phyloP scores from a whole-genome alignment of 2,329 filamentous ascomycete species.

The Furcasterigmium furcatum region DNA sequence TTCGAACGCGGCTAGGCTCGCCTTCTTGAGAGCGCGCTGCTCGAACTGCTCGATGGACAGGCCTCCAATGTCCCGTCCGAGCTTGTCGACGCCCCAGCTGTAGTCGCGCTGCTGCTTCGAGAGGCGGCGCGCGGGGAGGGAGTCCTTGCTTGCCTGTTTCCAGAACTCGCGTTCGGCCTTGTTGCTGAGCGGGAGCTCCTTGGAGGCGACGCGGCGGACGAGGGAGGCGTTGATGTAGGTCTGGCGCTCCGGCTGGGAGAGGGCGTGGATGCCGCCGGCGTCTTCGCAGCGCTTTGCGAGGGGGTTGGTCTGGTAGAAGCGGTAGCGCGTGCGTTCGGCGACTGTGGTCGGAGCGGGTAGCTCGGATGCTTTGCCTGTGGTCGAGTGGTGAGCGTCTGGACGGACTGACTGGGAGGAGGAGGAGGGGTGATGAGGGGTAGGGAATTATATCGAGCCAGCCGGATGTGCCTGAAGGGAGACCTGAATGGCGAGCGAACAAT shows the following conservation, averaged over 20 bases:
- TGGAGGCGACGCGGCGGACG: constrained; percentile 35
- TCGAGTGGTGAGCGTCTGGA: neutral
- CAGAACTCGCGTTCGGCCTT: constrained; percentile 56
- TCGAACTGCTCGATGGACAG: constrained; percentile 45
- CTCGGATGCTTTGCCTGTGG: constrained; percentile 21
- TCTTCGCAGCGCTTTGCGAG: constrained; percentile 40
- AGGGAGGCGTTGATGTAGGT: constrained; percentile 45
- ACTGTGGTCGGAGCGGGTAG: constrained; percentile 38
- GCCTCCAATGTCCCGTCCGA: constrained; percentile 44
- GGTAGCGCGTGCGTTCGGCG: constrained; percentile 42
- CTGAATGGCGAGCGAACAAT: neutral
- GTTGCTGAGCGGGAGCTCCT: constrained; percentile 29
- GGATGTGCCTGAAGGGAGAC: neutral
- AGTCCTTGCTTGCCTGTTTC: constrained; percentile 51
- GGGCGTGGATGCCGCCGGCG: constrained; percentile 37
- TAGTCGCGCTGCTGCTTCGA: constrained; percentile 20
- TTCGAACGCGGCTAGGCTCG: constrained; percentile 37
- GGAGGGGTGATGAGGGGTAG: neutral
- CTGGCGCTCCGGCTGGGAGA: constrained; percentile 45
- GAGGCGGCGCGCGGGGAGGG: constrained; percentile 44
- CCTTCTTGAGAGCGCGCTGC: constrained; percentile 35
- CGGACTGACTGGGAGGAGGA: constrained; percentile 5
- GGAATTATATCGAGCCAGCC: neutral
- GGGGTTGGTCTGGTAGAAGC: constrained; percentile 48
- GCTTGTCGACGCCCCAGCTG: constrained; percentile 48